Evolutionary conservation across 139 green algal species (phyloP).

Genomic region (Chlamydomonas sp.): DNA sequence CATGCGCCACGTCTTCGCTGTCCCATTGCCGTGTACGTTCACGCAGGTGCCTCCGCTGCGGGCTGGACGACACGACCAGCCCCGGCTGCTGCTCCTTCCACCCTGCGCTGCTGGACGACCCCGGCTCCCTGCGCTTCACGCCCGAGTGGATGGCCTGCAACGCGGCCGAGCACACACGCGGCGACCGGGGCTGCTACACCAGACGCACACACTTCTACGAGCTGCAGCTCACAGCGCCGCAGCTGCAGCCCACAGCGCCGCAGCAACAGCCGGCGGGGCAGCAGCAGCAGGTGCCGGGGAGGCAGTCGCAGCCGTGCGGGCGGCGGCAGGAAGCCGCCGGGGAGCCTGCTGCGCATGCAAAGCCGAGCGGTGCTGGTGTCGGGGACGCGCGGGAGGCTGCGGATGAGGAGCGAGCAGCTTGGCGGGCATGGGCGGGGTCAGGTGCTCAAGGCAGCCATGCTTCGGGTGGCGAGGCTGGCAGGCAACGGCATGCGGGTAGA

Average conservation of each 20-base stretch:
- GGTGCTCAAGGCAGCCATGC: no score
- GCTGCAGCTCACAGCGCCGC: not conserved
- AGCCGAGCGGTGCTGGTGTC: no score
- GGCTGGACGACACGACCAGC: slow-evolving; percentile 36
- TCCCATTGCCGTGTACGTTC: not conserved
- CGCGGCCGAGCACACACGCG: slow-evolving; percentile 31
- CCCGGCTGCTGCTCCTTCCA: slow-evolving; percentile 46
- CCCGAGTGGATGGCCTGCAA: slow-evolving; percentile 48
- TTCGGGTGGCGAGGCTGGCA: no score
- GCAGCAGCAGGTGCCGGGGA: no score
- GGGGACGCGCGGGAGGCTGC: no score
- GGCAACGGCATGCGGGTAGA: no score
- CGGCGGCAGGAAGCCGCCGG: no score
- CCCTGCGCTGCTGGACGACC: slow-evolving; percentile 38
- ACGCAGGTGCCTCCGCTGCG: slow-evolving; percentile 41
- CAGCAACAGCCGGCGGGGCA: not conserved
- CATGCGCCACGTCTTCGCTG: not conserved
- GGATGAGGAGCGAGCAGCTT: no score
- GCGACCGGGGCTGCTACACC: slow-evolving; percentile 1
- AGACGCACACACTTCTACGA: slow-evolving; percentile 29
- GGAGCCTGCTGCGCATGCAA: no score
- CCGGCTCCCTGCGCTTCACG: slow-evolving; percentile 25
- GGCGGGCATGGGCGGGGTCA: no score
- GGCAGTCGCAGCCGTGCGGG: no score
- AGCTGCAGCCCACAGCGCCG: not conserved